Base-by-base conservation (phyloP, 352 stramenopile genomes). In the Phytophthora lateralis region DNA sequence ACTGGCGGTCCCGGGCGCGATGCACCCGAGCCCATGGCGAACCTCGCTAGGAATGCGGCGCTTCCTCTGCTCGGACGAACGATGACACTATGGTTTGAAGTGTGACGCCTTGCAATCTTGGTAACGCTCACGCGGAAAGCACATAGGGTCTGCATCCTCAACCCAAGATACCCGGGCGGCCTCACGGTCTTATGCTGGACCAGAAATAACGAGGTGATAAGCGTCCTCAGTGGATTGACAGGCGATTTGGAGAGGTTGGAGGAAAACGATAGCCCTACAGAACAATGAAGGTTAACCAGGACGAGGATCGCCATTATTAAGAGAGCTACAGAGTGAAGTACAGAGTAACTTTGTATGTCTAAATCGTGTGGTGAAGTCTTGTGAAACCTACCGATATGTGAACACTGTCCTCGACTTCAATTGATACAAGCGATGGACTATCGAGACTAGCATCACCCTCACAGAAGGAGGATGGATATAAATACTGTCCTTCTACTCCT, bases 161-260 rank as follows among this genome's bases (percentile, higher is more conserved):
- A 60, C 51, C 50, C 24, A 18, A 37, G 20, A 60, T 18, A 6
- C 10, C 29, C 10, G 26, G 15, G 7, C 3, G 39, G 24, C 54
- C 37, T 63, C 60, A 42, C 3, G 46, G 60, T 64, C 61, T 69
- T 64, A 69, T 69, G 47, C 24, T 34, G 26, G 4, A 24, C 56
- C 30, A 60, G 24, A 30, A 64, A 58, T 51, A 59, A 34, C 30
- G 48, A 58, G 6, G 49, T 42, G 17, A 30, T 24, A 30, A 44
- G n/a, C 1, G 32, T 38, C 32, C 32, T 14, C 30, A 29, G 26
- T 29, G 6, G 24, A 5, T 17, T 18, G 27, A 27, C 27, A 52
- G 27, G 27, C 5, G 30, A 24, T 32, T 24, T 24, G 21, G 3
- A 24, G 21, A 24, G 21, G 21, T 24, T 24, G 21, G 21, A 24